phyloP scores from a whole-genome alignment of 1,284 basidiomycete genomes.

The Ceratobasidium sp. region DNA sequence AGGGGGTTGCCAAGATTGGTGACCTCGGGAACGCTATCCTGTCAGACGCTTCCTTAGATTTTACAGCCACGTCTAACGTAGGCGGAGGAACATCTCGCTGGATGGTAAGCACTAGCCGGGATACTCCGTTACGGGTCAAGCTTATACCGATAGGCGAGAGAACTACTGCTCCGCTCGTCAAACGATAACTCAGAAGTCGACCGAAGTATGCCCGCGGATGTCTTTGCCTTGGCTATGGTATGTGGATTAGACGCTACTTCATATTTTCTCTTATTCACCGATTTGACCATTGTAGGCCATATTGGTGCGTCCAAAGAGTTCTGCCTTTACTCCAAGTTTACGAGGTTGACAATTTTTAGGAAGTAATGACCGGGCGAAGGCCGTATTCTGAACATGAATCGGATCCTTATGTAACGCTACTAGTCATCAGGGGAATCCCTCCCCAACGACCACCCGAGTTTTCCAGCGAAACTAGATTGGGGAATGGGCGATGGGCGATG shows the following conservation, averaged over 20 bases:
- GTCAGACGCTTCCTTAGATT: neutral
- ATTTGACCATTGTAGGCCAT: neutral
- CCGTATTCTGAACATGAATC: neutral
- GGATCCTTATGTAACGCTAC: neutral
- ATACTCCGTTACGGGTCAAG: neutral
- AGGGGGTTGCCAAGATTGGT: conserved; percentile 2
- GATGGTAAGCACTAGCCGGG: conserved; percentile 13
- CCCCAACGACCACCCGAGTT: neutral
- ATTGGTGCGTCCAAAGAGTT: neutral
- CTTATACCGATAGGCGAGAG: neutral
- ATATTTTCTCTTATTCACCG: neutral
- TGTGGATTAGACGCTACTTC: neutral
- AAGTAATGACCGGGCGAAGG: neutral
- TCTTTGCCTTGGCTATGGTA: conserved; percentile 30
- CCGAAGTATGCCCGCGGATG: conserved; percentile 7
- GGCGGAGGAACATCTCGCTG: conserved; percentile 29
- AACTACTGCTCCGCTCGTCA: conserved; percentile 1
- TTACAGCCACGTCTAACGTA: conserved; percentile 7
- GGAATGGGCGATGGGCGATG: neutral
- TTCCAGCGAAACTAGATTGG: neutral
- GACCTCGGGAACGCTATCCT: conserved; percentile 28
- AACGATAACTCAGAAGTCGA: neutral
- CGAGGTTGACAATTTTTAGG: neutral
- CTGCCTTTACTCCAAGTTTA: neutral
- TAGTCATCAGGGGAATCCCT: neutral